These are phyloP conservation scores for Aureobasidium subglaciale DNA, from an alignment of 2,329 filamentous ascomycete species.

Conservation along the genomic window DNA sequence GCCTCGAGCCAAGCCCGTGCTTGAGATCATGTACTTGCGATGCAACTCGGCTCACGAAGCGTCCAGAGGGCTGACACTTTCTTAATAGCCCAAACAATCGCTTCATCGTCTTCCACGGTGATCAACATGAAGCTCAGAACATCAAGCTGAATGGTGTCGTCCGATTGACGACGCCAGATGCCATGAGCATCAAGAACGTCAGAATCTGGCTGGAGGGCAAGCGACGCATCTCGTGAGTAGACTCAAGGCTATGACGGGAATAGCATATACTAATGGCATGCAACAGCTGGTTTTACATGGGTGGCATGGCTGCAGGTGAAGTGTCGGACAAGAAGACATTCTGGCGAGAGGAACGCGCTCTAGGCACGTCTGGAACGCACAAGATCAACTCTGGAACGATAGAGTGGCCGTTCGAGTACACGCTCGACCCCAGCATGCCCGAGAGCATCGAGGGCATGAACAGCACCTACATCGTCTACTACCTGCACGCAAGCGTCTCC, in stretches of 20 bases:
- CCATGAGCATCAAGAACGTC: conserved; percentile 41
- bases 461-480: conserved; percentile 83
- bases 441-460: conserved; percentile 88
- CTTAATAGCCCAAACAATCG: conserved; percentile 36
- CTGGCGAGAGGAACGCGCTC: conserved; percentile 37
- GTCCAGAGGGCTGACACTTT: neutral
- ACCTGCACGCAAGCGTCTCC: conserved; percentile 81
- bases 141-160: conserved; percentile 41
- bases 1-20: conserved; percentile 23
- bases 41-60: neutral
- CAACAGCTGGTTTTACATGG: conserved; percentile 31
- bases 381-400: conserved; percentile 44
- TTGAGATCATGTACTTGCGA: conserved; percentile 38
- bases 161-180: conserved; percentile 40
- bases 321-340: conserved; percentile 42
- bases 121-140: conserved; percentile 38
- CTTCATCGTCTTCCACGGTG: conserved; percentile 45
- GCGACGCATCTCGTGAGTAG: conserved; percentile 40
- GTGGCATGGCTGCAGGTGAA: conserved; percentile 31
- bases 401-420: conserved; percentile 46
- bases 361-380: conserved; percentile 42
- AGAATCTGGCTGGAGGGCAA: conserved; percentile 41
- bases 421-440: conserved; percentile 44
- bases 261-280: too few species aligned
- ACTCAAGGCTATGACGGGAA: too few species aligned